Conservation (phyloP, 331 rosid genomes). For the Acacia concinna region DNA sequence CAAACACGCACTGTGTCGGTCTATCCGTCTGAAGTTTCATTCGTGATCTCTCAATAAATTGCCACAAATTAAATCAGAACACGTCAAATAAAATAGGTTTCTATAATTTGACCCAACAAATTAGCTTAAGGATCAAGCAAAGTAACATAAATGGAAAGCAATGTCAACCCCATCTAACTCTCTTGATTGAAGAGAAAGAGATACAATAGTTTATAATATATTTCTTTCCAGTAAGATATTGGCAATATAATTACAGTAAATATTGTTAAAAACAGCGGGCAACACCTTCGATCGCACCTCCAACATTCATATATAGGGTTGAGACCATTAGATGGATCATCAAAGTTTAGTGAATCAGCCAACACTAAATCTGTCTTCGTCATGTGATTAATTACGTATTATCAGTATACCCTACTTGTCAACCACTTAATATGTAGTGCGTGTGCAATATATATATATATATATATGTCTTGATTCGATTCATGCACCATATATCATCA, state of each 20-base stretch:
- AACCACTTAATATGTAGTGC: background rate
- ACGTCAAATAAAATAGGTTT: slow-evolving; percentile 18
- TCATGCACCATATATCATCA: too few species aligned
- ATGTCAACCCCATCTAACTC: slow-evolving; percentile 17
- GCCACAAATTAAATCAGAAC: background rate
- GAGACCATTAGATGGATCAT: background rate
- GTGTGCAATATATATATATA: background rate
- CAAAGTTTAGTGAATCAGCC: background rate
- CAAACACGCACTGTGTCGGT: background rate
- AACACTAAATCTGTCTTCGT: background rate
- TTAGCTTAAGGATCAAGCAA: slow-evolving; percentile 35
- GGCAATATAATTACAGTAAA: background rate
- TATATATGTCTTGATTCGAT: slow-evolving; percentile 7
- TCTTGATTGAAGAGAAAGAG: slow-evolving; percentile 9
- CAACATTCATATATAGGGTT: background rate
- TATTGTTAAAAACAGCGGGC: background rate
- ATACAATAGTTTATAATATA: background rate
- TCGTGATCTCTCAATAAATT: slow-evolving; percentile 37
- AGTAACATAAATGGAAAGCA: background rate
- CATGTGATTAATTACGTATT: slow-evolving; percentile 1
- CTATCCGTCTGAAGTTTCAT: slow-evolving; percentile 21
- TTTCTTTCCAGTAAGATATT: background rate
- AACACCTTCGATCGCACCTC: background rate
- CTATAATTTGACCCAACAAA: background rate
- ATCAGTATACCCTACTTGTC: background rate